Evolutionary conservation across 495 filamentous ascomycete species (phyloP).

Genomic region (Parmelia sp.): DNA sequence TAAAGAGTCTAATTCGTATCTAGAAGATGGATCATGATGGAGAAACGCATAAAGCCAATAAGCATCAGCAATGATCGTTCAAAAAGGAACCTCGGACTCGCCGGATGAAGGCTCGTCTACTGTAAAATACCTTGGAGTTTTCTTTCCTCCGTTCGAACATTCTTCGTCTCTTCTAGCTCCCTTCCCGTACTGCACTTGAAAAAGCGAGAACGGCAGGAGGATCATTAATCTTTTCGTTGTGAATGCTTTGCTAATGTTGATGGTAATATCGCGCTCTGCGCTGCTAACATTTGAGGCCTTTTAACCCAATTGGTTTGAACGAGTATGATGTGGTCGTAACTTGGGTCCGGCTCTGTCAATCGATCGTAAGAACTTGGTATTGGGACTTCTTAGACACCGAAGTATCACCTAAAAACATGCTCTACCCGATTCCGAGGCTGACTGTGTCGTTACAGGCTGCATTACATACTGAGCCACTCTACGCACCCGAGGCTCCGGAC

Average conservation of each 20-base stretch:
- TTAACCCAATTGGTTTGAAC: no score
- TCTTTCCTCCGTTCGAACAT: slow-evolving; percentile 3
- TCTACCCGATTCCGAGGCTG: no score
- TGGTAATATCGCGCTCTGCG: not conserved
- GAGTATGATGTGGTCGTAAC: no score
- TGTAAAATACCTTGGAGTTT: slow-evolving; percentile 3
- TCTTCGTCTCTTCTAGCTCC: slow-evolving; percentile 15
- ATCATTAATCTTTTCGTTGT: no score
- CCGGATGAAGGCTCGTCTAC: no score
- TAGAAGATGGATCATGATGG: not conserved
- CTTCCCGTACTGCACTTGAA: not conserved
- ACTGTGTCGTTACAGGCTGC: not conserved
- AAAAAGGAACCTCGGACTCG: no score
- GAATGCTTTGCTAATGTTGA: not conserved
- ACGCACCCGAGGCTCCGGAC: not conserved
- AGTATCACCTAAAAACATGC: no score
- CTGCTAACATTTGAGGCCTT: not conserved
- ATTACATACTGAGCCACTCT: not conserved
- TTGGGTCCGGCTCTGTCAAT: not conserved
- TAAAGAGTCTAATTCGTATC: no score
- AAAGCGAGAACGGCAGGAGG: no score
- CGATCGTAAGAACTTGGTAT: no score
- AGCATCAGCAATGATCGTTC: not conserved
- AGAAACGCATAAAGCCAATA: not conserved
- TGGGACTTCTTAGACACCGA: no score